Evolutionary conservation across 768 basidiomycete genomes (phyloP).

Genomic region (Termitomyces eurrhizus): DNA sequence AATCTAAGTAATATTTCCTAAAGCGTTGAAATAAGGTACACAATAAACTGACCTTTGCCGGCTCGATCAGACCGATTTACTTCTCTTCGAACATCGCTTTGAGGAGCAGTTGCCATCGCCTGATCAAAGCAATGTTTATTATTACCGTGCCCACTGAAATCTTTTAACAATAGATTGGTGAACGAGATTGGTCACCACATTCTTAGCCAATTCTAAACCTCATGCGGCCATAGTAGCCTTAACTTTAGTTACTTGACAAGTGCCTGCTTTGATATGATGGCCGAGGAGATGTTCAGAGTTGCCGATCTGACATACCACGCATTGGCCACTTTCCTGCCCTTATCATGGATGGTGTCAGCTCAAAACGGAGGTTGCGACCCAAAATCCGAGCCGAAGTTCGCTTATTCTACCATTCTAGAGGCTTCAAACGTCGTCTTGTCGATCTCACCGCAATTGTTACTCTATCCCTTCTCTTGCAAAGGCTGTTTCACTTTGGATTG

Average conservation of each 20-base stretch:
- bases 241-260: neutral
- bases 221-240: neutral
- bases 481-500: conserved; percentile 2
- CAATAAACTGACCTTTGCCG: too few species aligned
- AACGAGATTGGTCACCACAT: neutral
- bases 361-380: neutral
- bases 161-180: too few species aligned
- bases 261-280: neutral
- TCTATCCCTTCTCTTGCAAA: neutral
- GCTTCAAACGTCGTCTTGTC: neutral
- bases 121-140: too few species aligned
- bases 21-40: too few species aligned
- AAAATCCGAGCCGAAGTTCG: neutral
- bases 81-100: too few species aligned
- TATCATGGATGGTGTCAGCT: neutral
- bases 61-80: too few species aligned
- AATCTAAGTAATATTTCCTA: too few species aligned
- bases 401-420: neutral
- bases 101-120: too few species aligned
- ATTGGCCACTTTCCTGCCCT: neutral
- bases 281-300: neutral
- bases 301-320: neutral
- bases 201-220: neutral
- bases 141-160: too few species aligned
- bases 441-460: neutral